Conservation (phyloP, 805 yeast genomes). For the Sugiyamaella valdiviana region DNA sequence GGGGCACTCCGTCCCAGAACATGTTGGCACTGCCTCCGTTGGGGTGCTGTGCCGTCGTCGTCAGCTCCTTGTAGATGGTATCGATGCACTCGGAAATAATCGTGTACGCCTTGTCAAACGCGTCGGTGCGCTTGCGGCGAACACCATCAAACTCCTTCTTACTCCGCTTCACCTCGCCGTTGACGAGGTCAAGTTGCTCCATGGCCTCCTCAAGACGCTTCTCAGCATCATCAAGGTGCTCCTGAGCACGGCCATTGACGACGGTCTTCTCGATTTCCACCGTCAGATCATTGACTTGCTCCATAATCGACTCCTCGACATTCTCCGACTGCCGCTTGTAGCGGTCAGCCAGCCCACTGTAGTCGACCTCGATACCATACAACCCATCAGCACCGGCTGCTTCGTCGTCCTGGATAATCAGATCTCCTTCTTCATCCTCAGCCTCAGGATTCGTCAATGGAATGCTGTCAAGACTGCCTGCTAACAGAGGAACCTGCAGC, state of each 20-base stretch:
- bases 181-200: slow-evolving; percentile 48
- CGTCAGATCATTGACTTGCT: slow-evolving; percentile 24
- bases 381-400: slow-evolving; percentile 16
- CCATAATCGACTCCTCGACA: slow-evolving; percentile 22
- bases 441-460: slow-evolving; percentile 50
- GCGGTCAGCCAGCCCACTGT: slow-evolving; percentile 33
- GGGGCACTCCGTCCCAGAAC: slow-evolving; percentile 81
- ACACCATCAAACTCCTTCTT: slow-evolving; percentile 53
- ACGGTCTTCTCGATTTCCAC: slow-evolving; percentile 41
- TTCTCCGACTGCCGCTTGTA: slow-evolving; percentile 25
- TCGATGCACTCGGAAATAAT: slow-evolving; percentile 71
- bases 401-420: slow-evolving; percentile 25
- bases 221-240: slow-evolving; percentile 65
- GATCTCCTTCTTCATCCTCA: slow-evolving; percentile 22
- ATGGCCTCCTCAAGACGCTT: slow-evolving; percentile 54
- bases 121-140: slow-evolving; percentile 50
- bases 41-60: slow-evolving; percentile 62
- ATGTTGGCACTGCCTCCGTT: slow-evolving; percentile 92
- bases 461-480: slow-evolving; percentile 54
- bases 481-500: slow-evolving; percentile 53
- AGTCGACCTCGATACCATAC: slow-evolving; percentile 17
- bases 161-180: slow-evolving; percentile 55
- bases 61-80: slow-evolving; percentile 75
- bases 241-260: slow-evolving; percentile 79
- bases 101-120: slow-evolving; percentile 67